Conservation (phyloP, 2,329 filamentous ascomycete genomes). For the Xylariales sp. region DNA sequence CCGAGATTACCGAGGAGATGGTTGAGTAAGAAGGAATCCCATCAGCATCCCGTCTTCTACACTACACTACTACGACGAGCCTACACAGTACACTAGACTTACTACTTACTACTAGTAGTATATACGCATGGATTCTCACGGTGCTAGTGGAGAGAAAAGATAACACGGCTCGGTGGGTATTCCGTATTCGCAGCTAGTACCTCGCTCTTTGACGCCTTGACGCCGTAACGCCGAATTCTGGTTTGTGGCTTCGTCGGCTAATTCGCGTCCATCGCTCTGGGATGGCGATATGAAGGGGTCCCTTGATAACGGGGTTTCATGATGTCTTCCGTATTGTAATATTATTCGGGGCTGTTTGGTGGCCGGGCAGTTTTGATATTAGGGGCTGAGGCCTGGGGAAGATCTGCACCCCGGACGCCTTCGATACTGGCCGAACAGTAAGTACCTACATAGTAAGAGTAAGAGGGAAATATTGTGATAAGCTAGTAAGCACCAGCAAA, state of each 20-base stretch:
- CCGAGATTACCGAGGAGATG: background rate
- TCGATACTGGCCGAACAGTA: conserved; percentile 27
- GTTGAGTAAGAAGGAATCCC: background rate
- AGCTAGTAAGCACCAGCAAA: conserved; percentile 25
- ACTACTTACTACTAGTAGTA: too few relatives aligned
- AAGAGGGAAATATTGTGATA: background rate
- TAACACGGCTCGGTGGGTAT: too few relatives aligned
- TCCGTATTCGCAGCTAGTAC: background rate
- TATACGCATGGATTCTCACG: background rate
- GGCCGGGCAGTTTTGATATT: background rate
- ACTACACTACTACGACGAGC: too few relatives aligned
- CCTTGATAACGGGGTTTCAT: background rate
- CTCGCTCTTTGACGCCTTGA: background rate
- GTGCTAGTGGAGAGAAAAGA: background rate
- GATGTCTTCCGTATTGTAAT: background rate
- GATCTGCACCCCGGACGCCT: background rate
- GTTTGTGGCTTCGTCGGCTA: background rate
- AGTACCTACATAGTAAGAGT: background rate
- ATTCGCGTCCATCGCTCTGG: conserved; percentile 9
- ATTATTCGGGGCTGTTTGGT: background rate
- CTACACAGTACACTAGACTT: too few relatives aligned
- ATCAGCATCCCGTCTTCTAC: background rate
- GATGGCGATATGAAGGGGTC: background rate
- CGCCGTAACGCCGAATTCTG: background rate
- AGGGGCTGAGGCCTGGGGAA: background rate